Conservation (phyloP, 306 rosid genomes). For the Cucumis sativus region Cucumber_9930_V3 NC_026659.2:4156501-4157000, state of each 20-base stretch:
- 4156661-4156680: conserved; percentile 81
- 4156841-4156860: conserved; percentile 33
- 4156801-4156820: conserved; percentile 21
- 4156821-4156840: conserved; percentile 31
- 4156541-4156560: conserved; percentile 58
- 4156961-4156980: not conserved
- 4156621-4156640: conserved; percentile 76
- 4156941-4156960: not conserved
- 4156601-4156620: conserved; percentile 83
- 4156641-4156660: conserved; percentile 79
- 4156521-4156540: conserved; percentile 50
- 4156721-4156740: conserved; percentile 55
- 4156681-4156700: conserved; percentile 99
- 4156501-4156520: conserved; percentile 69
- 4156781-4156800: conserved; percentile 18
- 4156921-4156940: conserved; percentile 12
- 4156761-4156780: conserved; percentile 31
- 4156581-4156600: conserved; percentile 96
- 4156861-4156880: conserved; percentile 21
- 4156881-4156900: conserved; percentile 18
- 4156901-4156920: conserved; percentile 15
- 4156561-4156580: conserved; percentile 77
- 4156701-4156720: conserved; percentile 97
- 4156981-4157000: not conserved
- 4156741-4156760: conserved; percentile 53